Evolutionary conservation across 352 stramenopile species (phyloP).

Genomic region (Globisporangium paddicum): DNA sequence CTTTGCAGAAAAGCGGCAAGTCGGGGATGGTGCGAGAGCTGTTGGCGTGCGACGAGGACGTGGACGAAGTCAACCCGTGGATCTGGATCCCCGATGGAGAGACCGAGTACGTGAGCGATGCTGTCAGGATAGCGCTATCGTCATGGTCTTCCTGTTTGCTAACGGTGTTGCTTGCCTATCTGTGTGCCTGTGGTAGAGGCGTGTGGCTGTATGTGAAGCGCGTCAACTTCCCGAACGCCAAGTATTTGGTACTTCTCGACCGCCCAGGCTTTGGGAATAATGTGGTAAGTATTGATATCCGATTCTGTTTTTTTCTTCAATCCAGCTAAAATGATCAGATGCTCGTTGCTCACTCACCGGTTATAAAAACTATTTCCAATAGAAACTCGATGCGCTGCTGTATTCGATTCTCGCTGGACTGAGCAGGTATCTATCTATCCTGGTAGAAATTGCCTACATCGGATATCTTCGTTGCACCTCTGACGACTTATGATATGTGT

Average conservation of each 20-base stretch:
- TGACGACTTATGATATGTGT: conserved; percentile 18
- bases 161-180: neutral
- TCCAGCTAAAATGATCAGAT: neutral
- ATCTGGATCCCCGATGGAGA: conserved; percentile 18
- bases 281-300: conserved; percentile 5
- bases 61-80: conserved; percentile 12
- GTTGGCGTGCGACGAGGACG: conserved; percentile 18
- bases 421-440: conserved; percentile 33
- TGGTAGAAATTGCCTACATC: neutral
- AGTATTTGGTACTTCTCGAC: conserved; percentile 71
- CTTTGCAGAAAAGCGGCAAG: conserved; percentile 43
- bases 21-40: conserved; percentile 39
- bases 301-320: too few relatives aligned
- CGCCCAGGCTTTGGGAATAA: conserved; percentile 41
- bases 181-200: conserved; percentile 15
- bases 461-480: neutral
- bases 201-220: conserved; percentile 77
- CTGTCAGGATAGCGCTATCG: neutral
- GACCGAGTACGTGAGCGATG: conserved; percentile 14
- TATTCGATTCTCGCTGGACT: conserved; percentile 64
- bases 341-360: neutral
- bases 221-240: conserved; percentile 54
- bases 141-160: neutral
- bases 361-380: too few relatives aligned
- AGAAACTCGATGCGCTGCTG: conserved; percentile 53